Conservation (phyloP, 768 basidiomycete species). For the Tulasnella sp. region DNA sequence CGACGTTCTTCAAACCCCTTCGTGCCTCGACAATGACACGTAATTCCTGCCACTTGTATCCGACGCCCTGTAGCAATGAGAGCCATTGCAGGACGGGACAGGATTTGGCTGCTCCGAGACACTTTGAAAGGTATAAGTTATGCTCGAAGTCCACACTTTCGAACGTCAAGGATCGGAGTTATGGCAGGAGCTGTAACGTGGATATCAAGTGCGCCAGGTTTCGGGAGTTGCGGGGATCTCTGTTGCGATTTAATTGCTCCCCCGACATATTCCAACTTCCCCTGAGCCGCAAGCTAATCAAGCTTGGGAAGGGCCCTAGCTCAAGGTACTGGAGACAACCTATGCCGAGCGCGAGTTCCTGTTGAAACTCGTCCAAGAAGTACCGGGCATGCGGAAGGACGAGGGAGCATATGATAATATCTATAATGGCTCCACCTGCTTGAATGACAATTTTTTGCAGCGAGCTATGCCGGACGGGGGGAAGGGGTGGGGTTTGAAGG, state of each 20-base stretch:
- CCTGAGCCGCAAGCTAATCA: neutral
- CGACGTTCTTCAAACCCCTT: neutral
- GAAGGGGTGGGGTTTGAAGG: neutral
- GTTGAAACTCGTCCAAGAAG: neutral
- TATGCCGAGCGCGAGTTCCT: neutral
- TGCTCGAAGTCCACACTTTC: neutral
- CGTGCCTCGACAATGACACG: neutral
- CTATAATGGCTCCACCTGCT: neutral
- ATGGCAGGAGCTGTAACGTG: neutral
- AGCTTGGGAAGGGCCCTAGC: neutral
- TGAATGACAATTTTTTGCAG: neutral
- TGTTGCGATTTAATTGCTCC: neutral
- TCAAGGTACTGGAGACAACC: neutral
- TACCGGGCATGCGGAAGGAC: neutral
- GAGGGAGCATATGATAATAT: neutral
- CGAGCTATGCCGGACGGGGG: neutral
- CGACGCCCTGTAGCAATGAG: neutral
- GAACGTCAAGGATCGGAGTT: neutral
- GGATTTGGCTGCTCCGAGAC: neutral
- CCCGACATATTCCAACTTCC: neutral
- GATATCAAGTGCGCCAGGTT: neutral
- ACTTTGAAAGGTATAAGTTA: neutral
- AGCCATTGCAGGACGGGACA: neutral
- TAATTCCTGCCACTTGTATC: neutral
- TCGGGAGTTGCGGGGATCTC: neutral